Evolutionary conservation across 305 asterid species (phyloP).

Genomic region (Solanum hybrid): DNA sequence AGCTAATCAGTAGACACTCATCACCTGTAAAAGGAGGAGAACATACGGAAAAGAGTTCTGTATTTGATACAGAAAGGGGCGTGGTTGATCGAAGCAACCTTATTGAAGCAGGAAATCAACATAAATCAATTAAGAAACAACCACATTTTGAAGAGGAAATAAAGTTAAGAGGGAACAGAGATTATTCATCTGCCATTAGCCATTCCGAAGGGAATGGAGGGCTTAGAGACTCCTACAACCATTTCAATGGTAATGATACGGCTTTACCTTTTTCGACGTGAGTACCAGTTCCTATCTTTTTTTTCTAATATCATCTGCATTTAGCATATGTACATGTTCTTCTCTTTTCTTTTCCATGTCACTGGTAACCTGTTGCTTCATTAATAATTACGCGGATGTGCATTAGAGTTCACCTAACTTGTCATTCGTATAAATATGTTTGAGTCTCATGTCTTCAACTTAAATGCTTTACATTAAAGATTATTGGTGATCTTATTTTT

Average conservation of each 20-base stretch:
- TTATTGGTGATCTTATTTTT: neutral
- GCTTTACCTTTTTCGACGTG: conserved; percentile 34
- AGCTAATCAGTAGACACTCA: conserved; percentile 10
- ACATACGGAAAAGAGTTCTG: conserved; percentile 10
- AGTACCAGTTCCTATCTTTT: conserved; percentile 20
- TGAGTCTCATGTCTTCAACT: neutral
- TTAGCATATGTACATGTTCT: neutral
- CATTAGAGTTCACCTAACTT: neutral
- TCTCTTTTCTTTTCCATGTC: neutral
- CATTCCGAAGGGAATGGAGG: neutral
- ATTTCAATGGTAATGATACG: conserved; percentile 16
- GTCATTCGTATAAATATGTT: neutral
- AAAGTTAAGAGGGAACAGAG: conserved; percentile 12
- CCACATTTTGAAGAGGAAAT: conserved; percentile 13
- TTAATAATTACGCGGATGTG: neutral
- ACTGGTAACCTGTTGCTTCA: neutral
- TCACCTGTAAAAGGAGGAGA: conserved; percentile 8
- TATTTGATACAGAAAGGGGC: conserved; percentile 2
- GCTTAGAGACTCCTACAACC: neutral
- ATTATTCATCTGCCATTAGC: neutral
- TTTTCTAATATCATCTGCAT: neutral
- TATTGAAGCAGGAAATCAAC: neutral
- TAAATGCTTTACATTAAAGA: neutral
- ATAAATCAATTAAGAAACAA: conserved; percentile 9
- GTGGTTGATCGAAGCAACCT: neutral